Evolutionary conservation across 2,329 filamentous ascomycete species (phyloP).

Genomic region (Hymenoscyphus scutula): DNA sequence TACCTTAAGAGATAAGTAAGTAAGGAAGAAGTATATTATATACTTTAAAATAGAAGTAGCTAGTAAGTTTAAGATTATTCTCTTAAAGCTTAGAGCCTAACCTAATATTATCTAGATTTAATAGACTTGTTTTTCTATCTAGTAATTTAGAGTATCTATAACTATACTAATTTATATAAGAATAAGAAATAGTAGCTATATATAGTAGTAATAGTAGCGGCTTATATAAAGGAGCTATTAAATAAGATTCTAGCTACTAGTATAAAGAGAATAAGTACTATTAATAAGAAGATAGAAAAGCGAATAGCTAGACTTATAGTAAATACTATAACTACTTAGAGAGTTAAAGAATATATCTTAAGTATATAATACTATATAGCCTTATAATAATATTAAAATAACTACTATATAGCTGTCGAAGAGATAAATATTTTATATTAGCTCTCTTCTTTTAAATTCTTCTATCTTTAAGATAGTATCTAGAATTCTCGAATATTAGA

Average conservation of each 20-base stretch:
- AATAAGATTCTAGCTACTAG: not conserved
- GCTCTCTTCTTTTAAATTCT: slow-evolving; percentile 1
- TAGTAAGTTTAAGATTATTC: not conserved
- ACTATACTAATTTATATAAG: slow-evolving; percentile 22
- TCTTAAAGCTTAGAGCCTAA: not conserved
- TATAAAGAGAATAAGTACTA: no score
- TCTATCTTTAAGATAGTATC: not conserved
- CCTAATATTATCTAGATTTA: slow-evolving; percentile 5
- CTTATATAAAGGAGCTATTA: slow-evolving; percentile 16
- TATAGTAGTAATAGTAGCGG: slow-evolving; percentile 17
- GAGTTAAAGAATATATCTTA: not conserved
- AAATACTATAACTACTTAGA: not conserved
- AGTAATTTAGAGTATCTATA: slow-evolving; percentile 21
- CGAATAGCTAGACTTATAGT: not conserved
- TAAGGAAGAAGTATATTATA: slow-evolving; percentile 6
- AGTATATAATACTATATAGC: not conserved
- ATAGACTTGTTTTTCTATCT: slow-evolving; percentile 17
- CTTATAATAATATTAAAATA: not conserved
- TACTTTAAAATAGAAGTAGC: slow-evolving; percentile 22
- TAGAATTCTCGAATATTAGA: not conserved
- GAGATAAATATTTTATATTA: not conserved
- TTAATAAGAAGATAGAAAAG: not conserved
- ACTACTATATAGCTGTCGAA: not conserved
- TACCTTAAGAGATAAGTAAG: slow-evolving; percentile 1
- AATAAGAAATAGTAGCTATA: slow-evolving; percentile 19